phyloP scores from a whole-genome alignment of 2,329 filamentous ascomycete species.

The Penicillium sp. region DNA sequence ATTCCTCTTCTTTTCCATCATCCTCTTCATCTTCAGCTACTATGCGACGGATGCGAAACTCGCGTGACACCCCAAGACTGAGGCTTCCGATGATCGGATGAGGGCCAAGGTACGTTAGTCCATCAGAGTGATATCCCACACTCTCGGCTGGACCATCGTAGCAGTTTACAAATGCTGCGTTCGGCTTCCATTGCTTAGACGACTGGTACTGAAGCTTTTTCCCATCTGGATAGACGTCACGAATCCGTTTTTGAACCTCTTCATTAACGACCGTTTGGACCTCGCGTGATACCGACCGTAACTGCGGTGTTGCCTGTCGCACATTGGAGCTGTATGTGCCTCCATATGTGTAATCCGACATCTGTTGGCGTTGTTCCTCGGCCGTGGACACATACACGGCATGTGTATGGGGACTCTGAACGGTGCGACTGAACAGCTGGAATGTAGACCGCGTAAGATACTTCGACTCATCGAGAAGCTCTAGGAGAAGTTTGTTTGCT shows the following conservation, averaged over 20 bases:
- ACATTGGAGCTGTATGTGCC: conserved; percentile 75
- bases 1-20: conserved; percentile 7
- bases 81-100: conserved; percentile 85
- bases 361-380: conserved; percentile 69
- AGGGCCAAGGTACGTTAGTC: conserved; percentile 89
- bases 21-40: conserved; percentile 60
- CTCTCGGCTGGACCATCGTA: conserved; percentile 79
- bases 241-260: conserved; percentile 73
- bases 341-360: conserved; percentile 82
- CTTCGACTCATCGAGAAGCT: conserved; percentile 72
- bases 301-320: conserved; percentile 71
- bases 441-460: conserved; percentile 73
- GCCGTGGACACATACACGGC: conserved; percentile 77
- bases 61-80: conserved; percentile 86
- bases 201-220: conserved; percentile 79
- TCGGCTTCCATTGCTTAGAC: conserved; percentile 73
- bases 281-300: conserved; percentile 66
- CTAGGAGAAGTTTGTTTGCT: conserved; percentile 72
- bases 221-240: conserved; percentile 65
- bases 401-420: conserved; percentile 82
- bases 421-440: conserved; percentile 84
- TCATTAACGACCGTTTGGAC: conserved; percentile 76
- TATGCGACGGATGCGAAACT: conserved; percentile 83
- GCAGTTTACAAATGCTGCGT: conserved; percentile 93
- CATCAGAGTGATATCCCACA: conserved; percentile 91